phyloP scores from a whole-genome alignment of 768 basidiomycete genomes.

The Suillus tomentosus region DNA sequence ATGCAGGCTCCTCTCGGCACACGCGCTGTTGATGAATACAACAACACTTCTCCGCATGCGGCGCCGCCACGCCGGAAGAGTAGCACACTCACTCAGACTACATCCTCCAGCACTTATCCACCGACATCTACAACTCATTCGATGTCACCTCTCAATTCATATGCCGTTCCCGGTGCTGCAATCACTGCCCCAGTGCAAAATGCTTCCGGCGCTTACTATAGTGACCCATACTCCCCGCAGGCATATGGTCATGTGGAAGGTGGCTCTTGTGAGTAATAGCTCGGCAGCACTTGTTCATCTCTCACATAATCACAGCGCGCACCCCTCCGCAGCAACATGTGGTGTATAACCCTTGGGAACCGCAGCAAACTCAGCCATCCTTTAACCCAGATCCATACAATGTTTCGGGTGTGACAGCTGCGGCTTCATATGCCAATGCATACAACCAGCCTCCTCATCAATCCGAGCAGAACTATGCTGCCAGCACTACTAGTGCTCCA shows the following conservation, averaged over 20 bases:
- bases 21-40: constrained; percentile 77
- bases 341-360: constrained; percentile 30
- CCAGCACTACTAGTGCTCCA: constrained; percentile 40
- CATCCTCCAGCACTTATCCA: constrained; percentile 41
- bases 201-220: constrained; percentile 23
- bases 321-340: constrained; percentile 52
- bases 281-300: constrained; percentile 10
- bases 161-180: constrained; percentile 32
- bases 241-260: constrained; percentile 57
- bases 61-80: constrained; percentile 43
- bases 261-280: constrained; percentile 51
- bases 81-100: constrained; percentile 41
- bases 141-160: constrained; percentile 16
- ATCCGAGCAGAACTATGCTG: constrained; percentile 56
- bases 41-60: constrained; percentile 50
- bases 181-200: constrained; percentile 23
- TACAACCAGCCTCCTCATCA: constrained; percentile 22
- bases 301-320: constrained; percentile 45
- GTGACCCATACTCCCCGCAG: constrained; percentile 31
- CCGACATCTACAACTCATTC: constrained; percentile 30
- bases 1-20: constrained; percentile 62
- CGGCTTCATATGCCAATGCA: constrained; percentile 19
- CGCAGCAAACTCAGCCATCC: constrained; percentile 23
- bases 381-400: constrained; percentile 46
- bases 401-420: constrained; percentile 22